Conservation (phyloP, 2,329 filamentous ascomycete species). For the Stachybotrys echinatus region DNA sequence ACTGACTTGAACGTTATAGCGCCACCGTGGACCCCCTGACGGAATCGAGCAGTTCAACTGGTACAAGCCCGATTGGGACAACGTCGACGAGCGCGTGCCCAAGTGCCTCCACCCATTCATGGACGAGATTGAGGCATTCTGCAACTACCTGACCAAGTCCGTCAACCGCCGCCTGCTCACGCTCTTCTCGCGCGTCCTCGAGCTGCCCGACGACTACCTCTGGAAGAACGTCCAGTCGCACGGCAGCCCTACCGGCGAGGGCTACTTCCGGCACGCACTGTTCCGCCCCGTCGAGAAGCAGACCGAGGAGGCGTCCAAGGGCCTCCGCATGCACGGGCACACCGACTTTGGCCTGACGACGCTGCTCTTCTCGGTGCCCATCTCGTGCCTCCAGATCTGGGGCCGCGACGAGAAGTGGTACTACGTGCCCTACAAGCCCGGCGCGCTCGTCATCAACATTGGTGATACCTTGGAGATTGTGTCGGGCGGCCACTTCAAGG, state of each 20-base stretch:
- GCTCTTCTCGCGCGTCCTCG: constrained; percentile 13
- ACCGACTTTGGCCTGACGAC: constrained; percentile 13
- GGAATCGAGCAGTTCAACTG: constrained; percentile 52
- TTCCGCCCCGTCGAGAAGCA: constrained; percentile 12
- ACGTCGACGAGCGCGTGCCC: constrained; percentile 34
- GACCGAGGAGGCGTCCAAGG: constrained; percentile 11
- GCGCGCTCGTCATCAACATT: constrained; percentile 14
- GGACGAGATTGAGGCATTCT: constrained; percentile 13
- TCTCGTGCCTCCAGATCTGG: constrained; percentile 15
- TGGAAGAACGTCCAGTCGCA: constrained; percentile 15
- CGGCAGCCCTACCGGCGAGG: constrained; percentile 13
- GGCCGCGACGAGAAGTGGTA: constrained; percentile 13
- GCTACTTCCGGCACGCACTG: constrained; percentile 13
- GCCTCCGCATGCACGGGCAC: constrained; percentile 13
- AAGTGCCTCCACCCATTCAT: constrained; percentile 33
- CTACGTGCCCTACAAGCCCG: constrained; percentile 13
- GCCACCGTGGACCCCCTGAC: constrained; percentile 34
- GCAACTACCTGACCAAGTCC: constrained; percentile 11
- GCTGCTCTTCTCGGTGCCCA: constrained; percentile 10
- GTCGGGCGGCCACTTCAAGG: constrained; percentile 13
- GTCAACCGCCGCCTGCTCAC: constrained; percentile 14
- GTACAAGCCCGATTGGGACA: constrained; percentile 40
- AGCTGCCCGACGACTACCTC: constrained; percentile 13
- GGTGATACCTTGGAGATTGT: constrained; percentile 13
- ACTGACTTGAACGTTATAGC: too few species aligned